These are phyloP conservation scores for Myxozyma kluyveri DNA, from an alignment of 805 yeast species.

Conservation along the genomic window DNA sequence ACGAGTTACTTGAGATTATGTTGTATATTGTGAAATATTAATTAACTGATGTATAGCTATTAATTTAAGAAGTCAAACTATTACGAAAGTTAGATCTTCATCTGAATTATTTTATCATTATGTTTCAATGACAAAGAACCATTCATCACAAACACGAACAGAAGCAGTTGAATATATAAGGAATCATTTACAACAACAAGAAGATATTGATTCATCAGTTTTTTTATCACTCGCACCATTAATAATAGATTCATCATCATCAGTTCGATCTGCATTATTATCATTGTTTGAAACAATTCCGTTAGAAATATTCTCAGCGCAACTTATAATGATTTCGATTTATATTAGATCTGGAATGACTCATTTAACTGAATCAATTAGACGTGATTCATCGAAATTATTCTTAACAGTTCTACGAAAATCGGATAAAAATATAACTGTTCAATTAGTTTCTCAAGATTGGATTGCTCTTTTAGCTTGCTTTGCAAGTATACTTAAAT, in stretches of 20 bases:
- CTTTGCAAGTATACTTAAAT: conserved; percentile 67
- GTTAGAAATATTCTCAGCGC: conserved; percentile 36
- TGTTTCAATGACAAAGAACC: conserved; percentile 71
- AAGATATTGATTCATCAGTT: conserved; percentile 45
- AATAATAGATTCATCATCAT: conserved; percentile 60
- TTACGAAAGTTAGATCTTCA: conserved; percentile 28
- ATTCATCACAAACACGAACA: conserved; percentile 61
- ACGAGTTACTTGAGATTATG: conserved; percentile 1
- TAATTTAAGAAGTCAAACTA: conserved; percentile 43
- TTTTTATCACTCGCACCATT: conserved; percentile 59
- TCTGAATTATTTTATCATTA: conserved; percentile 48
- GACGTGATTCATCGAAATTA: conserved; percentile 71
- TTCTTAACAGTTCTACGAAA: conserved; percentile 56
- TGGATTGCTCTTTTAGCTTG: conserved; percentile 70
- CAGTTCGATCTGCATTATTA: conserved; percentile 61
- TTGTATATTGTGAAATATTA: neutral
- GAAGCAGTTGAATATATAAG: conserved; percentile 55
- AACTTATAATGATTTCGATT: conserved; percentile 46
- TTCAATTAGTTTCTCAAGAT: conserved; percentile 56
- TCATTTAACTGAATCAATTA: conserved; percentile 72
- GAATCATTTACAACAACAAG: conserved; percentile 15
- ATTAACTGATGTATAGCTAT: conserved; percentile 36
- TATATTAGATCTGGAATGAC: conserved; percentile 91
- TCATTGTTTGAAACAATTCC: conserved; percentile 39
- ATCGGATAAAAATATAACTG: conserved; percentile 35